Evolutionary conservation across 306 rosid genomes (phyloP).

Genomic region (Gillenia trifoliata): DNA sequence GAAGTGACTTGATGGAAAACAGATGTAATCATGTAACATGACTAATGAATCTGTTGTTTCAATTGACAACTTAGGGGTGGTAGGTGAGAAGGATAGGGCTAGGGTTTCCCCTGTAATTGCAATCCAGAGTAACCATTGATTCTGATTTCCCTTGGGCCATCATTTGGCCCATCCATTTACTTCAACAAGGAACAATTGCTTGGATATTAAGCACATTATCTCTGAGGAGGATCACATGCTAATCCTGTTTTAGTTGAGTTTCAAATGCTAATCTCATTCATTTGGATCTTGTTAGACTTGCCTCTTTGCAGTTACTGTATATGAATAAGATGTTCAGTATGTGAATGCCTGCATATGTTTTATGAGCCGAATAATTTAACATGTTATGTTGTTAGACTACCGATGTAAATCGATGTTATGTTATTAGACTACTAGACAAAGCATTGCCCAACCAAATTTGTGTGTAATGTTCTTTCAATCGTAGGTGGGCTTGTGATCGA

Average conservation of each 20-base stretch:
- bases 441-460: too few species aligned
- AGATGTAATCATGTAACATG: slow-evolving; percentile 32
- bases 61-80: slow-evolving; percentile 50
- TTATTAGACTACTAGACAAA: too few species aligned
- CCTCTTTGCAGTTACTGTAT: not conserved
- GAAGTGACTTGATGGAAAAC: slow-evolving; percentile 25
- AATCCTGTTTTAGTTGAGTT: slow-evolving; percentile 4
- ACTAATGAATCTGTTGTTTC: slow-evolving; percentile 42
- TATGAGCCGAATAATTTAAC: not conserved
- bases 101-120: slow-evolving; percentile 68
- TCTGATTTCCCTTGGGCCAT: slow-evolving; percentile 55
- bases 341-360: not conserved
- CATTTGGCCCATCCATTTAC: slow-evolving; percentile 56
- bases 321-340: not conserved
- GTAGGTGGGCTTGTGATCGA: not conserved
- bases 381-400: not conserved
- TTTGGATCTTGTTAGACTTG: not conserved
- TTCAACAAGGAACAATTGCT: slow-evolving; percentile 69
- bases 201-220: slow-evolving; percentile 42
- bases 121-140: slow-evolving; percentile 49
- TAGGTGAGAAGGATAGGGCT: slow-evolving; percentile 53
- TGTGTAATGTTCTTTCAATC: too few species aligned
- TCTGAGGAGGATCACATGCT: slow-evolving; percentile 26
- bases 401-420: not conserved
- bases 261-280: not conserved